These are phyloP conservation scores for Linanthus parryae DNA, from an alignment of 148 eudicot genomes.

Conservation along the genomic window DNA sequence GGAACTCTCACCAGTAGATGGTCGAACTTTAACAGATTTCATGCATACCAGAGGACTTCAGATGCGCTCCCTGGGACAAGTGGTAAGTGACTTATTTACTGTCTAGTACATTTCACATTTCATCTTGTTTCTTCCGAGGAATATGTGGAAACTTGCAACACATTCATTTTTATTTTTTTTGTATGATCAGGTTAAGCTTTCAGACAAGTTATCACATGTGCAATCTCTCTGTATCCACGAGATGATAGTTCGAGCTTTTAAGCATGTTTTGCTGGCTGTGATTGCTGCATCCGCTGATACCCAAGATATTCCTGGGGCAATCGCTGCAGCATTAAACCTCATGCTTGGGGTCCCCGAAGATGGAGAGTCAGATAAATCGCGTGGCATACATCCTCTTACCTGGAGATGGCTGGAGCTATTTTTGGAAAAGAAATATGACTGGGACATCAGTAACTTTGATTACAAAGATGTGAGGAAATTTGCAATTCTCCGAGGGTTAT, in stretches of 20 bases:
- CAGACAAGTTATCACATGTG: constrained; percentile 95
- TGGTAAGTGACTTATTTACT: constrained; percentile 42
- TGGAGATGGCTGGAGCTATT: constrained; percentile 88
- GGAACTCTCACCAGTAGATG: constrained; percentile 99
- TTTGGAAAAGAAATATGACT: constrained; percentile 74
- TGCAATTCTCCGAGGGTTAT: constrained; percentile 90
- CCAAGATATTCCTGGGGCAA: constrained; percentile 60
- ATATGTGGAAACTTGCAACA: background rate
- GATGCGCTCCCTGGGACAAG: constrained; percentile 97
- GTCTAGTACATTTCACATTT: background rate
- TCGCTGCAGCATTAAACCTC: constrained; percentile 82
- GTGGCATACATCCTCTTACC: constrained; percentile 48
- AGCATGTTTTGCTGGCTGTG: constrained; percentile 94
- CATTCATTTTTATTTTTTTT: constrained; percentile 8
- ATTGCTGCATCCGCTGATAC: constrained; percentile 61
- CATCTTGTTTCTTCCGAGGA: background rate
- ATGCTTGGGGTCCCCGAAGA: constrained; percentile 75
- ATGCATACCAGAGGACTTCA: constrained; percentile 99
- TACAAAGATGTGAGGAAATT: constrained; percentile 89
- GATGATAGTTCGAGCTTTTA: constrained; percentile 99
- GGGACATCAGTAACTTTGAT: constrained; percentile 72
- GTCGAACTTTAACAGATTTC: constrained; percentile 94
- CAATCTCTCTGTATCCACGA: constrained; percentile 98
- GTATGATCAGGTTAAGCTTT: constrained; percentile 77
- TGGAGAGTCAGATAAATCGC: constrained; percentile 27